Evolutionary conservation across 371 early-diverging fungal species (phyloP).

Genomic region (Mucor ambiguus): DNA sequence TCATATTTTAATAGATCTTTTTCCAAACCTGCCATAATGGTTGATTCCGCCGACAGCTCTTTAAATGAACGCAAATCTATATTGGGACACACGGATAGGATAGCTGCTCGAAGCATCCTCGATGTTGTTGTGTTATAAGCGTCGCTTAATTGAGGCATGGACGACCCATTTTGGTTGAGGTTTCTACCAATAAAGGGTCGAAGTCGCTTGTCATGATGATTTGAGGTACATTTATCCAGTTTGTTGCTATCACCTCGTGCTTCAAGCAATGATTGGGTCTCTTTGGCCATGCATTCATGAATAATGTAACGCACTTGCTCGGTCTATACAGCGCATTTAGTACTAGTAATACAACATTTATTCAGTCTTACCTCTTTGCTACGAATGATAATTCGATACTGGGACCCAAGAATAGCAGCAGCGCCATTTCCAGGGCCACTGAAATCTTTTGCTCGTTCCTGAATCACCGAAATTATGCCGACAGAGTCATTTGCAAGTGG

Average conservation of each 20-base stretch:
- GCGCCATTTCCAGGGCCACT: slow-evolving; percentile 21
- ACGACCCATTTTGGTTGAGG: neutral
- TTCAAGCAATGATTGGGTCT: slow-evolving; percentile 32
- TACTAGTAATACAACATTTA: neutral
- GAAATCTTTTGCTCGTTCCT: slow-evolving; percentile 35
- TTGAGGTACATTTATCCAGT: slow-evolving; percentile 16
- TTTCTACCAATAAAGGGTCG: slow-evolving; percentile 22
- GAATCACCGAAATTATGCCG: slow-evolving; percentile 44
- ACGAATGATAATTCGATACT: slow-evolving; percentile 45
- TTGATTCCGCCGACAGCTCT: slow-evolving; percentile 46
- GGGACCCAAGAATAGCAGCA: slow-evolving; percentile 25
- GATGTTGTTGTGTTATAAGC: slow-evolving; percentile 15
- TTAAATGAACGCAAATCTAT: slow-evolving; percentile 39
- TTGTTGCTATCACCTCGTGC: slow-evolving; percentile 19
- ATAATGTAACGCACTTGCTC: slow-evolving; percentile 28
- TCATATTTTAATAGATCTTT: slow-evolving; percentile 59
- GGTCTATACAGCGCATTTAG: neutral
- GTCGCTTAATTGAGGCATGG: slow-evolving; percentile 1
- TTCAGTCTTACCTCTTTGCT: slow-evolving; percentile 29
- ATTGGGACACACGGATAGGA: slow-evolving; percentile 31
- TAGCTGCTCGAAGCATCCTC: slow-evolving; percentile 37
- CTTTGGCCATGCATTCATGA: slow-evolving; percentile 31
- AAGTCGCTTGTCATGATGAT: slow-evolving; percentile 15
- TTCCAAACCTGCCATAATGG: slow-evolving; percentile 55
- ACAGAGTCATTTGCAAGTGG: slow-evolving; percentile 1